These are phyloP conservation scores for Exophiala sideris DNA, from an alignment of 2,329 filamentous ascomycete genomes.

Conservation along the genomic window DNA sequence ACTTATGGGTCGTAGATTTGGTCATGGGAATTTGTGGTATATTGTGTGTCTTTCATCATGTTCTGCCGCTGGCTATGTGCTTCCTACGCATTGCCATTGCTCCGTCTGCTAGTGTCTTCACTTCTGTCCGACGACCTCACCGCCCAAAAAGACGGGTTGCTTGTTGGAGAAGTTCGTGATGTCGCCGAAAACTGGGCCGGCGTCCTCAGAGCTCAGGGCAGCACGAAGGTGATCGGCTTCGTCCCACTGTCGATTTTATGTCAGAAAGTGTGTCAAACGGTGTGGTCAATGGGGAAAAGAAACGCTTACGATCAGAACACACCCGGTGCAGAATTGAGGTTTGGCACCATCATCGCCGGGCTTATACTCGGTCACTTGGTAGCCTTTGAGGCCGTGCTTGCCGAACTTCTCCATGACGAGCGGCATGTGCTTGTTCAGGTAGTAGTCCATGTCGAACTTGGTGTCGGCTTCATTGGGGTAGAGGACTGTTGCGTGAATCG, in stretches of 20 bases:
- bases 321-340: slow-evolving; percentile 9
- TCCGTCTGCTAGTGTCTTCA: background rate
- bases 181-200: slow-evolving; percentile 17
- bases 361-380: slow-evolving; percentile 17
- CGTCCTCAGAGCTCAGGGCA: slow-evolving; percentile 9
- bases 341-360: slow-evolving; percentile 16
- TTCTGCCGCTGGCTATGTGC: background rate
- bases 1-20: background rate
- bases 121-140: slow-evolving; percentile 8
- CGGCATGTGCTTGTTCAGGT: slow-evolving; percentile 48
- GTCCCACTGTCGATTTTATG: slow-evolving; percentile 5
- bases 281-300: too few species aligned
- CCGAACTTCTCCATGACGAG: slow-evolving; percentile 42
- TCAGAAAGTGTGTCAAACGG: too few species aligned
- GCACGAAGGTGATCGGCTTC: slow-evolving; percentile 13
- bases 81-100: background rate
- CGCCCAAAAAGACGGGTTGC: slow-evolving; percentile 13
- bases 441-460: slow-evolving; percentile 53
- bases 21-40: background rate
- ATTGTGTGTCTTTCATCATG: background rate
- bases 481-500: slow-evolving; percentile 25
- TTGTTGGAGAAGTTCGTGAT: slow-evolving; percentile 22
- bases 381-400: slow-evolving; percentile 38
- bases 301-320: slow-evolving; percentile 5
- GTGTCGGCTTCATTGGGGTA: slow-evolving; percentile 42